Evolutionary conservation across 768 basidiomycete genomes (phyloP), one percentile per base, ranked within the genome.

Genomic region (Panaeolus cyanescens): DNA sequence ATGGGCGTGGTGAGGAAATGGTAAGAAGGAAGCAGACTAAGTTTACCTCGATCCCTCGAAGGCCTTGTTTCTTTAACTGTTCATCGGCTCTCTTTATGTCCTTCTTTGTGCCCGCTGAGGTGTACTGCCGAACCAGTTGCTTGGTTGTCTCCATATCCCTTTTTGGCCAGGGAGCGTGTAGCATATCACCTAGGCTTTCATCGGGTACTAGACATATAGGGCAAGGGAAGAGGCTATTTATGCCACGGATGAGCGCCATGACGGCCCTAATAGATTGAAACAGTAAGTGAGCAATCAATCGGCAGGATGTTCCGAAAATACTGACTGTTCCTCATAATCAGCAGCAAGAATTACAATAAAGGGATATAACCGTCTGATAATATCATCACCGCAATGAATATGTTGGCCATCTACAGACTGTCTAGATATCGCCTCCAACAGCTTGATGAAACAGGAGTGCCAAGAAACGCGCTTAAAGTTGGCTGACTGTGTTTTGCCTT

Each of bases 311-410:
- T 36, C 3, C 37, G 19, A 8, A 25, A 30, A 25, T 7, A 70
- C 77, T 45, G 66, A 80, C 79, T 76, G 75, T 66, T 81, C 79
- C 59, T 80, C 74, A 36, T 77, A 80, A 61, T 80, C 77, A 1
- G 72, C 74, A 5, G 74, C 78, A 1, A 79, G 62, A 3, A 80
- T 78, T 0, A 75, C 33, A 30, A 80, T 62, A 7, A 71, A 17
- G 0, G 74, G 75, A 15, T 71, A 79, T 1, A 80, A 22, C 19
- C 39, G 62, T 0, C 64, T 67, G 1, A 6, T 0, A 15, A 75
- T 59, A 3, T 63, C 61, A 54, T 78, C 69, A 8, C 71, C 72
- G 60, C 72, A 79, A 10, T 59, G n/a, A 22, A 66, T 54, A 20
- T 42, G 45, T 72, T 42, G 7, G 57, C 2, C 9, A 5, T 3